These are phyloP conservation scores for Aspergillus sojae DNA, from an alignment of 2,329 filamentous ascomycete genomes.

Conservation along the genomic window DNA sequence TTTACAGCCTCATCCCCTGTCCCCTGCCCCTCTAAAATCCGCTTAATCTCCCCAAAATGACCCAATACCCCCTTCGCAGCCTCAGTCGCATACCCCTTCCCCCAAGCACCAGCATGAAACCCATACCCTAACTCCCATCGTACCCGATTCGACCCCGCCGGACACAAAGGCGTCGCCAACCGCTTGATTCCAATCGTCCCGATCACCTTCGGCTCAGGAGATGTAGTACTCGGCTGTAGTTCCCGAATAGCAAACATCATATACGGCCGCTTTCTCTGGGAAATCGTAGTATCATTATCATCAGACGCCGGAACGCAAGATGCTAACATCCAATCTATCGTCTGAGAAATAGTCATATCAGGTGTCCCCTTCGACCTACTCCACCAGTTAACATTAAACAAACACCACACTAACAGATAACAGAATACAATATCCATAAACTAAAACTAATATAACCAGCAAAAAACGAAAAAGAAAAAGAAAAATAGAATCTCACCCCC, in stretches of 20 bases:
- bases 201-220: slow-evolving; percentile 3
- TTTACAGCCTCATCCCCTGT: slow-evolving; percentile 34
- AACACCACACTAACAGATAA: not conserved
- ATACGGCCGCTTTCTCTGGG: not conserved
- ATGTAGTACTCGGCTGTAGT: not conserved
- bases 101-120: slow-evolving; percentile 57
- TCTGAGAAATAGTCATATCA: not conserved
- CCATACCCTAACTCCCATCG: slow-evolving; percentile 58
- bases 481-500: slow-evolving; percentile 9
- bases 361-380: not conserved
- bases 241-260: not conserved
- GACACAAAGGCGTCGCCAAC: not conserved
- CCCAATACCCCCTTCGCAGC: slow-evolving; percentile 55
- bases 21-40: slow-evolving; percentile 24
- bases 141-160: not conserved
- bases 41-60: not conserved
- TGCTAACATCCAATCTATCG: not conserved
- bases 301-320: not conserved
- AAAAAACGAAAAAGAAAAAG: not conserved
- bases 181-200: slow-evolving; percentile 9
- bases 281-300: not conserved
- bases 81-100: slow-evolving; percentile 60
- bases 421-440: not conserved
- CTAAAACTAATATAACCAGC: no score
- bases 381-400: not conserved